Conservation (phyloP, 1,284 basidiomycete genomes). For the Taiwanofungus camphoratus region DNA sequence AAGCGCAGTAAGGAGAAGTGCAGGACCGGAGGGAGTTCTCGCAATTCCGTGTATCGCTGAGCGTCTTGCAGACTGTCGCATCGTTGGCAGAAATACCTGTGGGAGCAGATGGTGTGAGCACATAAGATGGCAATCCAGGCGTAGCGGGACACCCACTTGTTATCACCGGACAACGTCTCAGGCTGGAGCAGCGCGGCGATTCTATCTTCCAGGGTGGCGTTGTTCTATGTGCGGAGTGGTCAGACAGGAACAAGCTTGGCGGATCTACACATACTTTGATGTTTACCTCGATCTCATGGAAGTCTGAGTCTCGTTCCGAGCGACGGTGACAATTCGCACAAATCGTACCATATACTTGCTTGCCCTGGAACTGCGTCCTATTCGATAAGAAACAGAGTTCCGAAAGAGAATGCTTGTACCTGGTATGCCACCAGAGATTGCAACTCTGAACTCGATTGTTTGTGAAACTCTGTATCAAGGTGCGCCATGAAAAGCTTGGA, state of each 20-base stretch:
- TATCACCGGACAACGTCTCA: slow-evolving; percentile 76
- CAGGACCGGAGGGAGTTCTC: slow-evolving; percentile 72
- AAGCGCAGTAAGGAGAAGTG: slow-evolving; percentile 90
- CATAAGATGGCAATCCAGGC: slow-evolving; percentile 12
- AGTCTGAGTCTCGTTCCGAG: slow-evolving; percentile 64
- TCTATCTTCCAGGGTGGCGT: slow-evolving; percentile 66
- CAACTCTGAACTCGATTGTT: slow-evolving; percentile 56
- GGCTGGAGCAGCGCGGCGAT: slow-evolving; percentile 55
- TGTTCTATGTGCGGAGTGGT: slow-evolving; percentile 45
- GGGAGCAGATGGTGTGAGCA: slow-evolving; percentile 1
- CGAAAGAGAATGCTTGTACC: slow-evolving; percentile 32
- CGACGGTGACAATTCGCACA: slow-evolving; percentile 65
- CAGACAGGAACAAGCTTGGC: not conserved
- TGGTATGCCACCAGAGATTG: slow-evolving; percentile 67
- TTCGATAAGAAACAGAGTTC: not conserved
- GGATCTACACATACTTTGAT: slow-evolving; percentile 49
- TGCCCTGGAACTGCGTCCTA: slow-evolving; percentile 75
- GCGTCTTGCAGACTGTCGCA: slow-evolving; percentile 75
- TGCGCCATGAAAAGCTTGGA: slow-evolving; percentile 90
- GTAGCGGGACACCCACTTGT: slow-evolving; percentile 49
- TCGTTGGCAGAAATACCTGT: slow-evolving; percentile 71
- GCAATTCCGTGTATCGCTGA: slow-evolving; percentile 64
- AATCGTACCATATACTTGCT: slow-evolving; percentile 70
- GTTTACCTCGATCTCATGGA: slow-evolving; percentile 83
- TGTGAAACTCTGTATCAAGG: slow-evolving; percentile 79